phyloP scores from a whole-genome alignment of 78 protist species.

The Paratrimastix pyriformis region DNA sequence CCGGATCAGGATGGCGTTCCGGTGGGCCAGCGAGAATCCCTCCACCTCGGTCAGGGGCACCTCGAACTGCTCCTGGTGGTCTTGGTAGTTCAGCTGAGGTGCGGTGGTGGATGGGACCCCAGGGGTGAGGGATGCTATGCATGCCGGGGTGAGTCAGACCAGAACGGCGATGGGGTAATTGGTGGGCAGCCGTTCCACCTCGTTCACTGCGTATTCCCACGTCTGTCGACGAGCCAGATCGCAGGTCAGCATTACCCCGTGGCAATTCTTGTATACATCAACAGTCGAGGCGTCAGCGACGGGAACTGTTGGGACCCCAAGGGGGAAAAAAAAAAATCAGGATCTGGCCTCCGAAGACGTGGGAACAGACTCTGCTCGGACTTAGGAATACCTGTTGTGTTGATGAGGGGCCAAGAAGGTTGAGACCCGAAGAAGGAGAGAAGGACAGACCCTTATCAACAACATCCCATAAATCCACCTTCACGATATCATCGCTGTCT shows the following conservation, averaged over 20 bases:
- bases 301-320: not conserved
- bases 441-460: not conserved
- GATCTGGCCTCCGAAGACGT: no score
- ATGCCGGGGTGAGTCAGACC: not conserved
- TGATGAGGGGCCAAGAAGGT: not conserved
- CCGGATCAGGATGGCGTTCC: not conserved
- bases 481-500: constrained; percentile 2
- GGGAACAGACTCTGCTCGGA: not conserved
- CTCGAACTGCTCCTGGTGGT: not conserved
- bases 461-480: constrained; percentile 15
- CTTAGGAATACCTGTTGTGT: no score
- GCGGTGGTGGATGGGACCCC: not conserved
- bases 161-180: no score
- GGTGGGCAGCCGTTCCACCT: not conserved
- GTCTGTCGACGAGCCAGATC: not conserved
- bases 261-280: not conserved
- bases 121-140: not conserved
- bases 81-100: not conserved
- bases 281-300: not conserved
- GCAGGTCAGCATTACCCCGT: not conserved
- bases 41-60: not conserved
- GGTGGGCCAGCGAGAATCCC: not conserved
- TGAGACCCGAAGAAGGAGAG: not conserved
- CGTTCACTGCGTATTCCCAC: not conserved
- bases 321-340: no score